These are phyloP conservation scores for Sarocladium brachiariae DNA, from an alignment of 2,329 filamentous ascomycete genomes.

Conservation along the genomic window DNA sequence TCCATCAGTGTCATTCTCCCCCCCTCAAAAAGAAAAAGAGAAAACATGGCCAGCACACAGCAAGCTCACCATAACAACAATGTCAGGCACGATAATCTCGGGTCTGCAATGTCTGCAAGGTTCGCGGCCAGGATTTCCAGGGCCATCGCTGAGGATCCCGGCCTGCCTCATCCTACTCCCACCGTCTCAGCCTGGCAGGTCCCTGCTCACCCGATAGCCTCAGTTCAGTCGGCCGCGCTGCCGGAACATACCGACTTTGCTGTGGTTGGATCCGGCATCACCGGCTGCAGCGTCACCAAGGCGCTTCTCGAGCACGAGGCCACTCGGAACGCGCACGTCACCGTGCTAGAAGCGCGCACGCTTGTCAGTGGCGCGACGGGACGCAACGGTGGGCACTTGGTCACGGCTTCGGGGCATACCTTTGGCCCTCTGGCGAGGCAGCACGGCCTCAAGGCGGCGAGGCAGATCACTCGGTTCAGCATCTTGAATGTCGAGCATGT, in stretches of 20 bases:
- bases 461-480: constrained; percentile 35
- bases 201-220: constrained; percentile 18
- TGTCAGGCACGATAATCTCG: too few species aligned
- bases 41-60: too few species aligned
- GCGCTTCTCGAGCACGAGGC: constrained; percentile 16
- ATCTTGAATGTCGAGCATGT: constrained; percentile 26
- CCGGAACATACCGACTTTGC: constrained; percentile 17
- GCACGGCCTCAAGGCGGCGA: constrained; percentile 28
- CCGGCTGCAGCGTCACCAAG: constrained; percentile 21
- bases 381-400: constrained; percentile 23
- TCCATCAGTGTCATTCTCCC: not conserved
- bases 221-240: constrained; percentile 17
- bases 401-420: constrained; percentile 28
- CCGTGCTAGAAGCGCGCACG: constrained; percentile 21
- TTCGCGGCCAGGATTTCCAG: not conserved
- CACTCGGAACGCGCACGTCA: constrained; percentile 11
- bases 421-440: constrained; percentile 24
- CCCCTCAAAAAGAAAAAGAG: too few species aligned
- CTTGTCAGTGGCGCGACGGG: constrained; percentile 24
- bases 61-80: too few species aligned
- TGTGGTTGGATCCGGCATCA: constrained; percentile 25
- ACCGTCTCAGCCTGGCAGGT: constrained; percentile 21
- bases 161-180: constrained; percentile 18
- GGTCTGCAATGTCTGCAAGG: not conserved
- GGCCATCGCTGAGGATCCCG: constrained; percentile 15